Conservation (phyloP, 73 alveolate genomes). For the Paramecium primaurelia region DNA sequence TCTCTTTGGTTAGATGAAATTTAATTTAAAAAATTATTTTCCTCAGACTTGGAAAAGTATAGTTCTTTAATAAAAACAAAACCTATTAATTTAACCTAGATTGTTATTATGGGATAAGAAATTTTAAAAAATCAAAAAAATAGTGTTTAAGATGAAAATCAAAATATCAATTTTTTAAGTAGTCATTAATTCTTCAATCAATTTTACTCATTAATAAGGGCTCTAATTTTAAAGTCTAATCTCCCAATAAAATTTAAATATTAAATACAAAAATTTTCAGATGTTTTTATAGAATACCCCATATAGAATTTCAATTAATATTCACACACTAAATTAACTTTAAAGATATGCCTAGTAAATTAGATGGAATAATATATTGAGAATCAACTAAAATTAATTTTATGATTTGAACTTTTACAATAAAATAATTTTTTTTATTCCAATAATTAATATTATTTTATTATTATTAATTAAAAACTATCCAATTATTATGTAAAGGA, state of each 20-base stretch:
- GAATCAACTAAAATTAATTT: not conserved
- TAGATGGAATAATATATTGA: not conserved
- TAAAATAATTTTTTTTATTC: not conserved
- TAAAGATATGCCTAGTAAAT: not conserved
- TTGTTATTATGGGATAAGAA: not conserved
- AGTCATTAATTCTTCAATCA: not conserved
- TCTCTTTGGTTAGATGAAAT: not conserved
- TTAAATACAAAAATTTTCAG: not conserved
- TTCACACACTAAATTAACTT: not conserved
- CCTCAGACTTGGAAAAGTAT: not conserved
- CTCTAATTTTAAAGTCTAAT: not conserved
- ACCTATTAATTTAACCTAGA: not conserved
- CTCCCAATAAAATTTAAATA: not conserved
- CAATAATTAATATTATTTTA: not conserved
- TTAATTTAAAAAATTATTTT: not conserved
- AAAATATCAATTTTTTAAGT: not conserved
- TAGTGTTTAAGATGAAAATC: not conserved
- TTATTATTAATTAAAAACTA: not conserved
- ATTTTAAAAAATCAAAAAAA: not conserved
- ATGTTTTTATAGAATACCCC: not conserved
- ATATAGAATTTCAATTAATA: not conserved
- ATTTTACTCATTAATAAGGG: not conserved
- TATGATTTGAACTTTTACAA: not conserved
- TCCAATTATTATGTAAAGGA: not conserved
- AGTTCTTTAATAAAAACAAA: too few relatives aligned